phyloP scores from a whole-genome alignment of 352 stramenopile species.

The Phytophthora hybrid region DNA sequence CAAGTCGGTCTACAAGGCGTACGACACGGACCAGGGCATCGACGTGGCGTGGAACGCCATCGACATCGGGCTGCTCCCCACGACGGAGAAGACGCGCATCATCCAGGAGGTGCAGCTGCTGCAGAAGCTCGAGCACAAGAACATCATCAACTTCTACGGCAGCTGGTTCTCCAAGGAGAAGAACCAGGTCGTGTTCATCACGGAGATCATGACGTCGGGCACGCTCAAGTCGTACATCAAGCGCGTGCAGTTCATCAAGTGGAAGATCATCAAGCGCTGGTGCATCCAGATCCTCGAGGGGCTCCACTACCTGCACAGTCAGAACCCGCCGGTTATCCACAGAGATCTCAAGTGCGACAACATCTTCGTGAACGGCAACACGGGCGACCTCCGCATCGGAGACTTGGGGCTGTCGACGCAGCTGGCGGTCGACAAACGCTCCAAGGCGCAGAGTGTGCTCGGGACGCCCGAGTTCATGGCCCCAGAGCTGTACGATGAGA shows the following conservation, averaged over 20 bases:
- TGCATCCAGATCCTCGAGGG: conserved; percentile 98
- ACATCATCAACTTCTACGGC: conserved; percentile 99
- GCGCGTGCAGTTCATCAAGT: conserved; percentile 98
- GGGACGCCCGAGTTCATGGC: conserved; percentile 99
- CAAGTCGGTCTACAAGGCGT: conserved; percentile 94
- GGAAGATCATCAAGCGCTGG: conserved; percentile 99
- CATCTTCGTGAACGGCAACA: conserved; percentile 99
- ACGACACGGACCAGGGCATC: conserved; percentile 99
- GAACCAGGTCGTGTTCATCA: conserved; percentile 99
- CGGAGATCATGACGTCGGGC: conserved; percentile 98
- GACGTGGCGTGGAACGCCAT: conserved; percentile 99
- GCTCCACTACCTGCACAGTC: conserved; percentile 93
- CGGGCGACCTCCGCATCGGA: conserved; percentile 97
- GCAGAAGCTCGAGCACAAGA: conserved; percentile 98
- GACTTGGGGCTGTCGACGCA: conserved; percentile 95
- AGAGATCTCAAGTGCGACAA: conserved; percentile 96
- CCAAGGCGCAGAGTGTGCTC: conserved; percentile 92
- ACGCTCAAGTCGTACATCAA: conserved; percentile 97
- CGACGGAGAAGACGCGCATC: conserved; percentile 95
- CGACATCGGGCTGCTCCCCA: conserved; percentile 95
- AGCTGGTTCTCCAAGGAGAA: conserved; percentile 98
- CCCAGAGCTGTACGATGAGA: conserved; percentile 98
- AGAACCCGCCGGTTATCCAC: conserved; percentile 93
- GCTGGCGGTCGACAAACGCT: conserved; percentile 78
- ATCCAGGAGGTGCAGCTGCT: conserved; percentile 98